A percentile compares a stretch with the other conserved stretches of the same genome.
Evolutionary conservation across 192 early-diverging fungal species (phyloP).

Genomic region (Gonapodya prolifera): DNA sequence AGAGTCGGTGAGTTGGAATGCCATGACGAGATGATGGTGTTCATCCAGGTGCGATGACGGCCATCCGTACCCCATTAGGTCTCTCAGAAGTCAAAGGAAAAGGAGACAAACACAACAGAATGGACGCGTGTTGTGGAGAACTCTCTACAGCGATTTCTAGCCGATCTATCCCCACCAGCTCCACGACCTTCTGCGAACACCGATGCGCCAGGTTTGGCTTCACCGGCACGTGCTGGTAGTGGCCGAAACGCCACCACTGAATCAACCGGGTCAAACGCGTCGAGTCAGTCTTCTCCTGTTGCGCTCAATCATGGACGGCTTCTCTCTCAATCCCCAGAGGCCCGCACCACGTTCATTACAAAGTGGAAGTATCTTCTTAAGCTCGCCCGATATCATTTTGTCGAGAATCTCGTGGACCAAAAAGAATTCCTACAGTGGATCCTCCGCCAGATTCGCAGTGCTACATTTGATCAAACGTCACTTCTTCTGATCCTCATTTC

Average conservation of each 20-base stretch:
- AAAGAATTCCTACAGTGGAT: neutral
- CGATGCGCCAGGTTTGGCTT: too few species aligned
- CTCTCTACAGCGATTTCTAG: neutral
- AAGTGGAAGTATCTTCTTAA: neutral
- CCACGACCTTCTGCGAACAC: neutral
- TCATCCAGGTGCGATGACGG: too few species aligned
- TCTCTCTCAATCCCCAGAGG: neutral
- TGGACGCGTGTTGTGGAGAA: neutral
- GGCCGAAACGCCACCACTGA: too few species aligned
- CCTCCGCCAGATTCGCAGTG: neutral
- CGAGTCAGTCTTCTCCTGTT: neutral
- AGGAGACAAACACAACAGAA: neutral
- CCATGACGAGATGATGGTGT: too few species aligned
- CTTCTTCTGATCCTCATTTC: neutral
- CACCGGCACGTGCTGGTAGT: too few species aligned
- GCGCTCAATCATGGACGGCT: neutral
- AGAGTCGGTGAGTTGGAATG: neutral
- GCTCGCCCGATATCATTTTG: neutral
- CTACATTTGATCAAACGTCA: neutral
- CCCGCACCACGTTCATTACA: neutral
- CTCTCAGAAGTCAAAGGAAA: neutral
- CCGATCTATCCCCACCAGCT: neutral
- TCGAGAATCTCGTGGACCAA: neutral
- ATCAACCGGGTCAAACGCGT: too few species aligned
- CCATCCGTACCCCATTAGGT: neutral